phyloP scores from a whole-genome alignment of 768 basidiomycete genomes.

The Lentinula raphanica region DNA sequence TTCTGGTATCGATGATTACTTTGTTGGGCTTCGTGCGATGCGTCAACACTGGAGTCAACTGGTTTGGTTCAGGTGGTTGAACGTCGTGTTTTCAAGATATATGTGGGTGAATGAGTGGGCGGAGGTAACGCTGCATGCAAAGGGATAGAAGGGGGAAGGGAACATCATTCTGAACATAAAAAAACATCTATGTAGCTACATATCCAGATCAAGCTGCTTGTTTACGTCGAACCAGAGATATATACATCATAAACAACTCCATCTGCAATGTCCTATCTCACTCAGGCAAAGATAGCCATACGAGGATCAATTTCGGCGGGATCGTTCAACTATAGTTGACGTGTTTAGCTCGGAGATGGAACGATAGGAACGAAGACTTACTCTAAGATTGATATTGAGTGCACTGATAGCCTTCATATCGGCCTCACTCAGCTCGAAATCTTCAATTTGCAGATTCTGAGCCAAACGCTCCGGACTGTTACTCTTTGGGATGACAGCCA shows the following conservation, averaged over 20 bases:
- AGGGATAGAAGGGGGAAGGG: not conserved
- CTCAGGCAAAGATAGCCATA: constrained; percentile 66
- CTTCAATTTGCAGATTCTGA: constrained; percentile 48
- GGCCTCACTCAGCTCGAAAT: constrained; percentile 43
- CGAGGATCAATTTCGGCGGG: constrained; percentile 63
- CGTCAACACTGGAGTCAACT: constrained; percentile 67
- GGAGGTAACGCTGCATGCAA: constrained; percentile 36
- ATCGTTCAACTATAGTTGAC: constrained; percentile 54
- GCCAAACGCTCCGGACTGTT: constrained; percentile 40
- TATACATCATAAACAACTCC: not conserved
- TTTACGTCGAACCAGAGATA: not conserved
- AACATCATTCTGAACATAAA: no score
- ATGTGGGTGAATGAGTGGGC: constrained; percentile 92
- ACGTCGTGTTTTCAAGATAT: constrained; percentile 74
- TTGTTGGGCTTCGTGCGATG: constrained; percentile 63
- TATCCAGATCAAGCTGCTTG: not conserved
- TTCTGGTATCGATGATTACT: constrained; percentile 52
- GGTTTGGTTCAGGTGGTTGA: constrained; percentile 87
- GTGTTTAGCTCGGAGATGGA: constrained; percentile 2
- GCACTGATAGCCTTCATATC: constrained; percentile 42
- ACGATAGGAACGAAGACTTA: constrained; percentile 26
- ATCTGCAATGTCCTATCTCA: not conserved
- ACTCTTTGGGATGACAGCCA: constrained; percentile 75
- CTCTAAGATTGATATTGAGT: constrained; percentile 56
- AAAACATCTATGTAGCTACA: no score